Evolutionary conservation across 495 filamentous ascomycete genomes (phyloP), one percentile per base, ranked within the genome.

Genomic region (Symbiotaphrina buchneri): DNA sequence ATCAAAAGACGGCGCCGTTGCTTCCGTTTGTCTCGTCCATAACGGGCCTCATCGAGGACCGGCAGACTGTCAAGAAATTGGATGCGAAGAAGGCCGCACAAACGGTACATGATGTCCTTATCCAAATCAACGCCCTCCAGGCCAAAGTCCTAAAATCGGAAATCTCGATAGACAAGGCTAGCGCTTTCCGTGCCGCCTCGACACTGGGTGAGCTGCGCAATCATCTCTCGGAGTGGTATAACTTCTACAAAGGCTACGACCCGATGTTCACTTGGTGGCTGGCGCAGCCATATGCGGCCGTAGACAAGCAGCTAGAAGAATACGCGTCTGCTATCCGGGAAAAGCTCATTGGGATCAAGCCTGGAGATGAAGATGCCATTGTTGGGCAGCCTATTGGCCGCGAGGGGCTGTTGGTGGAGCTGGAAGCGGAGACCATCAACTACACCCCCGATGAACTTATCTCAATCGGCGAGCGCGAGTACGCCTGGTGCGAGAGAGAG

Each of bases 191-290:
- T 6, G 58, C 60, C 8, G 43, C 47, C 1, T 47, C 44, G 0
- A 46, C 42, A 0, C 36, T 59, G 1, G 38, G 41, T 3, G 33
- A 46, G 16, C 43, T 63, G 10, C 47, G 47, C 10, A 22, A 10
- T 0, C 45, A 52, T 30, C 36, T 63, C 0, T 38, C 42, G 1
- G 53, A 61, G 27, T 55, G 46, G 38, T 53, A 42, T 33, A 27
- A 22, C 3, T 63, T 65, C 40, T 60, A 54, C 37, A 47, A 47
- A 21, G 54, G 50, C 18, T 61, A 62, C 28, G 52, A 62, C 18
- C 58, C 57, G 7, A 24, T 47, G 26, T 62, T 62, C 30, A 49
- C 55, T 23, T 65, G 56, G 56, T 65, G 61, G 61, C 47, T 56
- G 0, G 30, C 45, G 6, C 35, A 42, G 16, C 57, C 58, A 3